phyloP scores from a whole-genome alignment of 208 protist species.

The Leishmania arabica region DNA sequence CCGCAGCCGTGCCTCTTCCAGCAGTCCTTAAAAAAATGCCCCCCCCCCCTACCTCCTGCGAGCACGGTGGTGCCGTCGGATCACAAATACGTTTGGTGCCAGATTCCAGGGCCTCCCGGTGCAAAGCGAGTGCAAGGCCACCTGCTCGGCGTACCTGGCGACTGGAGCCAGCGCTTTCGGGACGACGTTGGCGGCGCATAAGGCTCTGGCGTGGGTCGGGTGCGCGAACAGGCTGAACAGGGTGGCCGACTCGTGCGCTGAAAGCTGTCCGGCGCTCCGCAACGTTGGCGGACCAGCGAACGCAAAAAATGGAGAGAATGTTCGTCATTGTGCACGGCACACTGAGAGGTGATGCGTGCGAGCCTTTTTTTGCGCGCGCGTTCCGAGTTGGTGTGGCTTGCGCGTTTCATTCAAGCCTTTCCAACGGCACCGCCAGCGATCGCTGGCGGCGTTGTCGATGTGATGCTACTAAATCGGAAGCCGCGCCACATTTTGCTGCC shows the following conservation, averaged over 20 bases:
- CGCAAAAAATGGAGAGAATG: conserved; percentile 8
- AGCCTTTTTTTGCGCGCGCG: conserved; percentile 35
- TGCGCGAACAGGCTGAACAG: conserved; percentile 61
- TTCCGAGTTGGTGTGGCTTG: conserved; percentile 30
- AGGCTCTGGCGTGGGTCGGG: conserved; percentile 43
- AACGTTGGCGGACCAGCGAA: conserved; percentile 41
- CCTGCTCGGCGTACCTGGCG: conserved; percentile 54
- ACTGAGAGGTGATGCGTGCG: conserved; percentile 37
- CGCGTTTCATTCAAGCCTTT: conserved; percentile 4
- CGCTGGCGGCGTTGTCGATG: conserved; percentile 31
- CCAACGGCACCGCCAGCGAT: conserved; percentile 35
- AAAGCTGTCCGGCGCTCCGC: conserved; percentile 43
- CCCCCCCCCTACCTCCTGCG: no score
- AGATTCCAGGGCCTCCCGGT: conserved; percentile 45
- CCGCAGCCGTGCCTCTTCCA: not conserved
- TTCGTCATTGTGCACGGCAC: conserved; percentile 40
- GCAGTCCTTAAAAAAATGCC: not conserved
- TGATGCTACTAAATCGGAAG: conserved; percentile 27
- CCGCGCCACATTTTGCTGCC: conserved; percentile 43
- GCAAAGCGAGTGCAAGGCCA: conserved; percentile 30
- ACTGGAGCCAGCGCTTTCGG: conserved; percentile 60
- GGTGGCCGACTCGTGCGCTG: conserved; percentile 35
- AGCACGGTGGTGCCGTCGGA: conserved; percentile 24
- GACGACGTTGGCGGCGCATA: conserved; percentile 41
- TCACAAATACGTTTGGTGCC: conserved; percentile 48